A percentile compares a stretch with the other conserved stretches of the same genome.
These are phyloP conservation scores for Macaranga tanarius DNA, from an alignment of 441 rosid species.

Conservation along the genomic window DNA sequence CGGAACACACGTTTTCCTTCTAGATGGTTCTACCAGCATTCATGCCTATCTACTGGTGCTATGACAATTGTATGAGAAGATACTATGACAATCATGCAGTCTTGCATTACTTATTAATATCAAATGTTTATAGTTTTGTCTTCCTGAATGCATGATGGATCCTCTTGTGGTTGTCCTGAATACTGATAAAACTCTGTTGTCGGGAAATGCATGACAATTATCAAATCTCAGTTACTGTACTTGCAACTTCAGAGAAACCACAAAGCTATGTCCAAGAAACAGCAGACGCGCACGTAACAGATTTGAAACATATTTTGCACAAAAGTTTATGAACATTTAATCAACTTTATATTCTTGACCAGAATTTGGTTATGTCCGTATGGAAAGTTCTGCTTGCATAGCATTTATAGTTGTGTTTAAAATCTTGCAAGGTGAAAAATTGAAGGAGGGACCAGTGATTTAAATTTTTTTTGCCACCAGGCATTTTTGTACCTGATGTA, in stretches of 20 bases:
- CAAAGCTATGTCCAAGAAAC: neutral
- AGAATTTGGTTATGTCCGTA: neutral
- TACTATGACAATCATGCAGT: too few relatives aligned
- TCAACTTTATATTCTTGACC: neutral
- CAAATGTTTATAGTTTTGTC: neutral
- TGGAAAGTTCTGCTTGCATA: neutral
- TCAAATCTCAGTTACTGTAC: neutral
- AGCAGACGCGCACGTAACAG: too few relatives aligned
- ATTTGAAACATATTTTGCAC: too few relatives aligned
- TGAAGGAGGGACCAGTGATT: neutral
- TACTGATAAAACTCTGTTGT: too few relatives aligned
- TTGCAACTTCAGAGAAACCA: neutral
- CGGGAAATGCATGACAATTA: neutral
- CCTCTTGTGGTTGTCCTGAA: neutral
- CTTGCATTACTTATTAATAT: too few relatives aligned
- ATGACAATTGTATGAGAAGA: neutral
- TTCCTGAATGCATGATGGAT: neutral
- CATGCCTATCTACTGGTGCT: neutral
- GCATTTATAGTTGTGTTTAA: neutral
- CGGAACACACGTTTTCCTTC: neutral
- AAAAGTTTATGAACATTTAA: neutral
- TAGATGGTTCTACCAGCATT: slow-evolving; percentile 6
- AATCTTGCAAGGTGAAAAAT: neutral
- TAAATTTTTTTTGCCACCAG: neutral
- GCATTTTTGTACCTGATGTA: neutral